Conservation (phyloP, 257 asterid species). For the Solanum appendiculatum region DNA sequence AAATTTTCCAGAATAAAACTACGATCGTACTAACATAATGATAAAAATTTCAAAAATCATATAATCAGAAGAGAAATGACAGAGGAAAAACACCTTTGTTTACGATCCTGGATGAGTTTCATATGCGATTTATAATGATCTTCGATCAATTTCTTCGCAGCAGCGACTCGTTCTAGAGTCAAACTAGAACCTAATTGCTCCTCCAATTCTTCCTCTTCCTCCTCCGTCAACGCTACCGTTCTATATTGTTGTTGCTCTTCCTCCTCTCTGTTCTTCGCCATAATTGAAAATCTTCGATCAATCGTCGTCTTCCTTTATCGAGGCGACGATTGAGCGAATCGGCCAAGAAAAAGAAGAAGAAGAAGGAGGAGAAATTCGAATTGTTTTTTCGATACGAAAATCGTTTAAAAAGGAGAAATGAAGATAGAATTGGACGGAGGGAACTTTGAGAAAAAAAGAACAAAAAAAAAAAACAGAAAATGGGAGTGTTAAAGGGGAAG, state of each 20-base stretch:
- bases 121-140: slow-evolving; percentile 58
- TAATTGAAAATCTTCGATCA: neutral
- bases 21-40: neutral
- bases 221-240: slow-evolving; percentile 8
- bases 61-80: neutral
- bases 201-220: slow-evolving; percentile 29
- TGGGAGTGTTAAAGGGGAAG: neutral
- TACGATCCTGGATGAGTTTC: slow-evolving; percentile 61
- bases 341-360: neutral
- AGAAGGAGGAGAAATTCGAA: neutral
- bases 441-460: neutral
- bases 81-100: neutral
- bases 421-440: neutral
- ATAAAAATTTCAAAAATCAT: neutral
- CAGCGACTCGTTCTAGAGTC: slow-evolving; percentile 75
- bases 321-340: neutral
- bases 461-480: neutral
- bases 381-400: neutral
- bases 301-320: neutral
- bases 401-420: neutral
- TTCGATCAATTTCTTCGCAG: slow-evolving; percentile 77
- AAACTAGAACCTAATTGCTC: slow-evolving; percentile 39
- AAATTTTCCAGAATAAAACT: neutral
- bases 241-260: neutral
- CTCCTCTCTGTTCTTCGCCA: slow-evolving; percentile 13